These are phyloP conservation scores for Aspergillus nomiae DNA, from an alignment of 2,329 filamentous ascomycete genomes.

Conservation along the genomic window DNA sequence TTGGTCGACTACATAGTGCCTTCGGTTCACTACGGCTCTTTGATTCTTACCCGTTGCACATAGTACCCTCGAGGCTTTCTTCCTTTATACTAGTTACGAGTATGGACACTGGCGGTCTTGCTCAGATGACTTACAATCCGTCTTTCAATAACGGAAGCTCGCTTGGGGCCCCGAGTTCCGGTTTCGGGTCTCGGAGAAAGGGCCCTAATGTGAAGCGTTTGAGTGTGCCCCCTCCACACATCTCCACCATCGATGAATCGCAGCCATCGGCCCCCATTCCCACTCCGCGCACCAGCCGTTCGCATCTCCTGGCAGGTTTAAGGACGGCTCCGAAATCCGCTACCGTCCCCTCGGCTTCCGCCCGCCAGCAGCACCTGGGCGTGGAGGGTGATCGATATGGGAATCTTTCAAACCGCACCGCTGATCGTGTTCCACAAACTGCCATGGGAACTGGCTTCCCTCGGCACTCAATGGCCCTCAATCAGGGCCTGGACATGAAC, in stretches of 20 bases:
- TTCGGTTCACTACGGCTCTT: slow-evolving; percentile 14
- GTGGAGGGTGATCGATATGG: slow-evolving; percentile 53
- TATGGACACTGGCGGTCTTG: slow-evolving; percentile 96
- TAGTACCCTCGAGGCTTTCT: slow-evolving; percentile 27
- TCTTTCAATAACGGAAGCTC: slow-evolving; percentile 65
- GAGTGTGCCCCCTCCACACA: slow-evolving; percentile 73
- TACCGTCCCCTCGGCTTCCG: slow-evolving; percentile 68
- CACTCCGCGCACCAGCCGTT: slow-evolving; percentile 90
- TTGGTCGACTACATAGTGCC: slow-evolving; percentile 13
- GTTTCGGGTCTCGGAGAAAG: slow-evolving; percentile 83
- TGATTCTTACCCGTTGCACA: slow-evolving; percentile 29
- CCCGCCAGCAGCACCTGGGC: slow-evolving; percentile 57
- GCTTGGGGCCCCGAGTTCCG: slow-evolving; percentile 73
- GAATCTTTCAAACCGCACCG: slow-evolving; percentile 44
- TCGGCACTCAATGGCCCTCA: slow-evolving; percentile 41
- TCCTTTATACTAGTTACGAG: slow-evolving; percentile 34
- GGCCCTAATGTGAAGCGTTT: slow-evolving; percentile 88
- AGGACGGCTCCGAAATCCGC: slow-evolving; percentile 90
- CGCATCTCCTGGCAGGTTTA: slow-evolving; percentile 88
- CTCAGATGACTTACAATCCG: slow-evolving; percentile 96
- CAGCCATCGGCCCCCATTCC: slow-evolving; percentile 68
- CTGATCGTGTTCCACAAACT: slow-evolving; percentile 59
- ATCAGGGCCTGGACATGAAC: slow-evolving; percentile 41
- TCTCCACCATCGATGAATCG: slow-evolving; percentile 65
- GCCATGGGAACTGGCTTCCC: slow-evolving; percentile 59